Percentiles rank a stretch among this genome's conserved stretches.
These are phyloP conservation scores for Amaranthus palmeri DNA, from an alignment of 148 eudicot genomes.

Conservation along the genomic window DNA sequence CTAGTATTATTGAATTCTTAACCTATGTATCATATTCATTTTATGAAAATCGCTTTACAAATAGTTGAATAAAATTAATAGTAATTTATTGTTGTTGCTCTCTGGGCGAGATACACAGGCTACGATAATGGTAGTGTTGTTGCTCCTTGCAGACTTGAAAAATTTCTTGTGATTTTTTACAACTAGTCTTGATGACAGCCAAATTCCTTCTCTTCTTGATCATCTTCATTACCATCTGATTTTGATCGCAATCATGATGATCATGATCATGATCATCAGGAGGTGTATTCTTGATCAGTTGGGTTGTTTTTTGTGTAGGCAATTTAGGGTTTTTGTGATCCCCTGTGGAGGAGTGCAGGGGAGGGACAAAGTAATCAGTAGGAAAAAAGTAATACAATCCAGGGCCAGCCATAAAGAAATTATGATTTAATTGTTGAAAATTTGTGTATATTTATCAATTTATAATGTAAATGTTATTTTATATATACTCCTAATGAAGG, in stretches of 20 bases:
- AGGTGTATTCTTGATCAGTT: not conserved
- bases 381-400: conserved; percentile 18
- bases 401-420: conserved; percentile 18
- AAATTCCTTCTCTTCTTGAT: not conserved
- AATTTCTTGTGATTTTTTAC: conserved; percentile 4
- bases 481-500: not conserved
- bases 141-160: not conserved
- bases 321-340: not conserved
- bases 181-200: conserved; percentile 1
- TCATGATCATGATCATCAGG: not conserved
- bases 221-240: conserved; percentile 4
- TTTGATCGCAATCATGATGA: not conserved
- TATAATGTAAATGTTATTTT: not conserved
- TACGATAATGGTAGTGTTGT: no score
- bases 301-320: not conserved
- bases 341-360: conserved; percentile 3
- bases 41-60: no score
- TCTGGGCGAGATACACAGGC: no score
- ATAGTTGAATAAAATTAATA: no score
- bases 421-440: not conserved
- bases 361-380: conserved; percentile 22
- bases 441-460: not conserved
- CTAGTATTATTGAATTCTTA: no score
- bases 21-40: no score
- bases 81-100: no score